Base-by-base conservation (phyloP, 1,284 basidiomycete genomes). In the Thelephora terrestris region DNA sequence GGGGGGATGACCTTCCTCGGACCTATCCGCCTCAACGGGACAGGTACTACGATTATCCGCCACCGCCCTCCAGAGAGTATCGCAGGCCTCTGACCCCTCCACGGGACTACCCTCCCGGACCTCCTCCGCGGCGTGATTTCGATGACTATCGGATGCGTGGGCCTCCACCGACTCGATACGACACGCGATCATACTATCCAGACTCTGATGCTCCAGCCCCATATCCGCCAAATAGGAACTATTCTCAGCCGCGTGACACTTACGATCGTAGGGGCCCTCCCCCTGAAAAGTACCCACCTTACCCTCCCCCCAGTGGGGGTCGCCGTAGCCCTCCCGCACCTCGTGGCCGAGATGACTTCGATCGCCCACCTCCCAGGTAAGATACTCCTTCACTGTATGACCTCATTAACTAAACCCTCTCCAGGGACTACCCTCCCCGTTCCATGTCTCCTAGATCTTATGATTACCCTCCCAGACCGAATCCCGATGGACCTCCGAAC, bases 91-190 rank as follows among this genome's bases (percentile, higher is more conserved):
- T 69, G 2, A 67, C 72, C 6, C 81, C 83, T 47, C 76, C 79
- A 25, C 71, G 81, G 54, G 82, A 81, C n/a, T 78, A 76, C 57
- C 71, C 81, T 61, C 68, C 71, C 54, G 62, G 64, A 38, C 67
- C 72, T 52, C 68, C 73, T 47, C 63, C 70, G 35, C 67, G 68
- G 59, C 75, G 79, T 53, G 81, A 85, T 50, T 74, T 76, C 57
- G 83, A 88, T 55, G 84, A 87, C 46, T 79, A 77, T 56, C 70
- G 76, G 54, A 56, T 62, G 57, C 72, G 79, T 53, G 78, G 73
- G 9, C 61, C 68, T 43, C 66, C 66, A 18, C 60, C 57, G 18
- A 50, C 73, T 58, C 71, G 74, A 38, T 63, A 68, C 49, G 75
- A 76, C 5, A 55, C 65, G 54, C 67, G 72, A 44, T 56, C 63